These are phyloP conservation scores for Actinomortierella wolfii DNA, from an alignment of 371 early-diverging fungal species.

Conservation along the genomic window DNA sequence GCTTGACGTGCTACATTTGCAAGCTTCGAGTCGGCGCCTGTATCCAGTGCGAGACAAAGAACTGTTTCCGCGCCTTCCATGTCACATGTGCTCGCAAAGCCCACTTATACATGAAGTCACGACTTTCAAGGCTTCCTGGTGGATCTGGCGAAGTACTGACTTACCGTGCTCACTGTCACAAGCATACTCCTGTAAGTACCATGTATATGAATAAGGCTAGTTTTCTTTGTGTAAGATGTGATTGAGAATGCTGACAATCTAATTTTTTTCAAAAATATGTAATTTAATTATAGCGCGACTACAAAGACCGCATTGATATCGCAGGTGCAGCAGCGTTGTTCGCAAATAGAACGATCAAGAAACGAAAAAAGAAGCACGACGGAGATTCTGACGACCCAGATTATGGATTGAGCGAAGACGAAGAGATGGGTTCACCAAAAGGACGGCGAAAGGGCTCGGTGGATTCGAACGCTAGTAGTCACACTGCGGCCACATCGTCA, in stretches of 20 bases:
- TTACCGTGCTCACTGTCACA: conserved; percentile 78
- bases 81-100: conserved; percentile 92
- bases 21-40: conserved; percentile 85
- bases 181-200: conserved; percentile 75
- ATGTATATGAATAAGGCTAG: too few relatives aligned
- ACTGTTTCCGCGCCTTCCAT: conserved; percentile 93
- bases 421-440: background rate
- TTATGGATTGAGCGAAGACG: conserved; percentile 30
- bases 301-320: conserved; percentile 27
- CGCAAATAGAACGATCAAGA: conserved; percentile 31
- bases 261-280: background rate
- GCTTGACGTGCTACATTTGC: conserved; percentile 88
- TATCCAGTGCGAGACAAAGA: conserved; percentile 91
- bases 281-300: conserved; percentile 20
- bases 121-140: conserved; percentile 60
- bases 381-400: conserved; percentile 52
- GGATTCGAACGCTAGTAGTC: too few relatives aligned
- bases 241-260: too few relatives aligned
- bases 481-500: conserved; percentile 21
- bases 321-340: conserved; percentile 40
- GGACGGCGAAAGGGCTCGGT: too few relatives aligned
- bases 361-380: conserved; percentile 36
- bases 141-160: conserved; percentile 60
- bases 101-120: conserved; percentile 80
- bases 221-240: too few relatives aligned